These are phyloP conservation scores for Kodamaea suecica DNA, from an alignment of 1,139 yeast species.

Conservation along the genomic window DNA sequence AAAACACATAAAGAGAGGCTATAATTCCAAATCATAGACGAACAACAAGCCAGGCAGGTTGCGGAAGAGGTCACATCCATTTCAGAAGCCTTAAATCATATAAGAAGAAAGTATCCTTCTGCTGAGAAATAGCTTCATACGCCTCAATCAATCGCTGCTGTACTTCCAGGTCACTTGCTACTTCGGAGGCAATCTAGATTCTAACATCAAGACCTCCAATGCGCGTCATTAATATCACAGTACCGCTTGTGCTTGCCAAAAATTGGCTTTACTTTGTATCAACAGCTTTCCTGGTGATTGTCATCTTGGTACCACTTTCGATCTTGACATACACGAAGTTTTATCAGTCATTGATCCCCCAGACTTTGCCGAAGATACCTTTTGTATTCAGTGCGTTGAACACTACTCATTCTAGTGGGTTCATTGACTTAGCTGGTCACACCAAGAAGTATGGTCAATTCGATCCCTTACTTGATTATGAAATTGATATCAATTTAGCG, in stretches of 20 bases:
- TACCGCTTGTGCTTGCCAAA: constrained; percentile 11
- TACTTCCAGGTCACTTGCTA: too few relatives aligned
- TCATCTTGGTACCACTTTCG: constrained; percentile 37
- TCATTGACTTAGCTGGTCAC: constrained; percentile 13
- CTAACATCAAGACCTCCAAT: neutral
- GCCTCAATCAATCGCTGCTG: too few relatives aligned
- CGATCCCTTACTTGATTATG: constrained; percentile 15
- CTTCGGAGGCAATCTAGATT: too few relatives aligned
- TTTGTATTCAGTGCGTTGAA: constrained; percentile 10
- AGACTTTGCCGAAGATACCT: constrained; percentile 25
- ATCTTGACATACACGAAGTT: constrained; percentile 35
- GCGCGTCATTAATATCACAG: neutral
- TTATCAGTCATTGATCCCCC: constrained; percentile 35
- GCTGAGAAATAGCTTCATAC: too few relatives aligned
- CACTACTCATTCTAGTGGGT: constrained; percentile 14
- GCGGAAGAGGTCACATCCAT: too few relatives aligned
- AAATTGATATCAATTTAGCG: constrained; percentile 24
- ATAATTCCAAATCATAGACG: too few relatives aligned
- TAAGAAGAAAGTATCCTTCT: too few relatives aligned
- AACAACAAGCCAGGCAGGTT: too few relatives aligned
- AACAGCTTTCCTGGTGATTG: constrained; percentile 12
- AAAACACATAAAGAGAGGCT: too few relatives aligned
- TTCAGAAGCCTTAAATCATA: too few relatives aligned
- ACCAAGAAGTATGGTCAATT: constrained; percentile 9
- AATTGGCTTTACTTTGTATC: constrained; percentile 12